Evolutionary conservation across 73 alveolate genomes (phyloP), one percentile per base, ranked within the genome.

Genomic region (Effrenium voratum): DNA sequence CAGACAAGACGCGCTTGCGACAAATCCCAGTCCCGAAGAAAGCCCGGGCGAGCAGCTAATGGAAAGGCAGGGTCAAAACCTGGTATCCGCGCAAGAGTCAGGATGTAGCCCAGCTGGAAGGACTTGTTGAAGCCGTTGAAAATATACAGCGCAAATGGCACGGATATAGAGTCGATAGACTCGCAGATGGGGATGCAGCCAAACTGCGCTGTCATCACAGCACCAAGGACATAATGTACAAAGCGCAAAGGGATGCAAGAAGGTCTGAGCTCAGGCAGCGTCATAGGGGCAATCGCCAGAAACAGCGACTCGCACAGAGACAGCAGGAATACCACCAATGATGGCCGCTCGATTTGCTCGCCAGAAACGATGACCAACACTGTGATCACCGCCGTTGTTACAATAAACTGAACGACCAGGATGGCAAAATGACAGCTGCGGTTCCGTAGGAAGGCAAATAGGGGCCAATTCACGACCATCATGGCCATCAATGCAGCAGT

Each of bases 391-490:
- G 59, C 87, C 1, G 52, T 44, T 28, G 97, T 43, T 3, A 43
- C 57, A 6, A 90, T 52, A 32, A 90, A 41, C 76, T 90, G 97
- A 26, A 90, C n/a, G 3, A 52, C 55, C 46, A 90, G 87, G 63
- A 87, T 63, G 43, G 97, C 88, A 45, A 22, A 32, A 22, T 46
- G 75, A 44, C 97, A 90, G 34, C 73, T 46, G 41, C 43, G 28
- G 36, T 90, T 46, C 15, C 83, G 86, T 73, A 90, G 76, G 88
- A 66, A 90, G 4, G 97, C 97, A 38, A 90, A 90, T 36, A 90
- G 77, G 0, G 97, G 97, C 97, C 97, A 90, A 57, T 90, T 90
- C 46, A 90, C 45, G 28, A 90, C 88, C 97, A 90, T 90, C 77
- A 90, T 34, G 57, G 44, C 97, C 60, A 90, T 45, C 26, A 90